Evolutionary conservation across 495 filamentous ascomycete genomes (phyloP), one percentile per base, ranked within the genome.

Genomic region (Hyaloscypha variabilis): DNA sequence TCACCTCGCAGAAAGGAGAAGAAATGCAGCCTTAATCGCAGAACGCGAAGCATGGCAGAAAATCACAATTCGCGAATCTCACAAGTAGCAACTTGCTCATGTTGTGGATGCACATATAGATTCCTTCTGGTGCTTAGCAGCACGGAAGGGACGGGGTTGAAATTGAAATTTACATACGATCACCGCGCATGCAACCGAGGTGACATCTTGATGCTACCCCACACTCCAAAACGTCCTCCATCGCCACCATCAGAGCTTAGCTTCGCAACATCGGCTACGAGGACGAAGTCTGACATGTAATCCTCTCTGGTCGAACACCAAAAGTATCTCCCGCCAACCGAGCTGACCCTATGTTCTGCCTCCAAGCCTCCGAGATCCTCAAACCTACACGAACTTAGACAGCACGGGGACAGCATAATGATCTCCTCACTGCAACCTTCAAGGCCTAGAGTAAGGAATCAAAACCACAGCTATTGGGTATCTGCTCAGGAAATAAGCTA

Each of bases 351-450:
- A 69, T 66, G 64, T 49, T 64, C 49, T 56, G 68, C 28, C 59
- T 55, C 21, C 65, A 65, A 42, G 59, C 64, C 65, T 62, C 56
- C 24, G 60, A 69, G 34, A 66, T 69, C 67, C 66, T 17, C 5
- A 39, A 21, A 30, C 58, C 13, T 31, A 23, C 31, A 17, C 57
- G 55, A 63, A 0, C 60, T 53, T n/a, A 28, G 25, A 54, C 51
- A 54, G 51, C 0, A 24, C 5, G 17, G 19, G 17, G 24, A 29
- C 10, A 67, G 21, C 51, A 62, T 17, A 36, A 71, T 71, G 69
- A 59, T 71, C 30, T 62, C 69, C 14, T 57, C 62, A 1, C 14
- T 68, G 29, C 66, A 67, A 46, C 58, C 59, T 17, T 46, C 29
- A 10, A 46, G 69, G 28, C 66, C 69, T 26, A 34, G 17, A 17